A percentile compares a stretch with the other conserved stretches of the same genome.
phyloP scores from a whole-genome alignment of 2,329 filamentous ascomycete species.

The Lecanosticta acicola region DNA sequence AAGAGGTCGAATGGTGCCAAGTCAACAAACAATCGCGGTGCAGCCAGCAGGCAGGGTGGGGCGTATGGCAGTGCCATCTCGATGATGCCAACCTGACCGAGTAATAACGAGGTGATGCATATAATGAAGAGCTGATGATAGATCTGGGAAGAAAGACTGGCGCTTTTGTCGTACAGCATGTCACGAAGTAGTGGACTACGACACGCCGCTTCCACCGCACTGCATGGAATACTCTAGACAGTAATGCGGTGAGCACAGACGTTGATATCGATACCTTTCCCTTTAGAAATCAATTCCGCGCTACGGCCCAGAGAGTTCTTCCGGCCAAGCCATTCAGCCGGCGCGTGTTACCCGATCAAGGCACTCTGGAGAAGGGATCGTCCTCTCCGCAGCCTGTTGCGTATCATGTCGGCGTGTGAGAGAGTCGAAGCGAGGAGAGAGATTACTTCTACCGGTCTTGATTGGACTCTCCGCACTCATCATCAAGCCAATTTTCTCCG shows the following conservation, averaged over 20 bases:
- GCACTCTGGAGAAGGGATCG: no score
- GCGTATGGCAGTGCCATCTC: neutral
- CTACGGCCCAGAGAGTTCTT: no score
- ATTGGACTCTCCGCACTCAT: neutral
- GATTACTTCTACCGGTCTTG: neutral
- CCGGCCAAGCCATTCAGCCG: no score
- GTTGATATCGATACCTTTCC: neutral
- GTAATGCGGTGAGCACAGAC: neutral
- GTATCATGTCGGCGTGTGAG: neutral
- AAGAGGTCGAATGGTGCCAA: slow-evolving; percentile 1
- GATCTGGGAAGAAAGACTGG: neutral
- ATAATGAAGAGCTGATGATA: neutral
- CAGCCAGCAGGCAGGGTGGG: neutral
- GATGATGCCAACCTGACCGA: slow-evolving; percentile 9
- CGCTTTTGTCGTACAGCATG: neutral
- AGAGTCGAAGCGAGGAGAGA: neutral
- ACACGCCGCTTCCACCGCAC: neutral
- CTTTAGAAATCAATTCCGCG: no score
- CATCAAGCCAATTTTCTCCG: neutral
- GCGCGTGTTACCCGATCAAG: no score
- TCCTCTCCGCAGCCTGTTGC: no score
- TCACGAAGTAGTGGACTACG: no score
- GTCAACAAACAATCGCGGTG: no score
- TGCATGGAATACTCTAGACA: slow-evolving; percentile 6
- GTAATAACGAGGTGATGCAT: neutral